Base-by-base conservation (phyloP, 1,284 basidiomycete genomes). In the Tremellales sp. region DNA sequence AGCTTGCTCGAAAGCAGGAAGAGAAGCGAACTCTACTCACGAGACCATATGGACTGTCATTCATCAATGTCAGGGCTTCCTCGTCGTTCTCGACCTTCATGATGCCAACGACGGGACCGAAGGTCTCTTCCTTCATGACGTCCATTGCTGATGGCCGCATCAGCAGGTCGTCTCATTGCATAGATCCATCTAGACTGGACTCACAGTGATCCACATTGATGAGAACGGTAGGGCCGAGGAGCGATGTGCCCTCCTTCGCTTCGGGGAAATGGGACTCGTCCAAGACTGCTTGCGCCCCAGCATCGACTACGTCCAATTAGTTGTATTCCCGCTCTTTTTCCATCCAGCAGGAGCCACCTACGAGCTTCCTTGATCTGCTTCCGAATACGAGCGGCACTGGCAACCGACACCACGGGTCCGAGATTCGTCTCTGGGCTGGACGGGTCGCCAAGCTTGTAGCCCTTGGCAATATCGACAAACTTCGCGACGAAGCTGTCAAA, bases 21-120 rank as follows among this genome's bases (percentile, higher is more conserved):
- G 27, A 19, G 27, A 6, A 8, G 7, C 6, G 6, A 7, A n/a
- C n/a, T 28, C 8, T 19, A 54, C 58, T 56, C 48, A 59, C 63
- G 41, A 97, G 77, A 12, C 93, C 93, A 66, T 93, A 97, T 1
- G 80, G 81, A n/a, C 91, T 95, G 71, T 97, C 91, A 71, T 97
- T 97, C 87, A 97, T 97, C 26, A 95, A 78, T 27, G 74, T 66
- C 47, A 97, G 75, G 0, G 92, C 92, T 68, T 94, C 89, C 41
- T 84, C 83, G 50, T 73, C 70, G 26, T 44, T 56, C 46, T 72
- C 70, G 1, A 86, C 87, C 77, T 89, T 91, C 74, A 89, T 86
- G 56, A 97, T 90, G 7, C 90, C 90, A 28, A 94, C 77, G 7
- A 92, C 80, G 1, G 93, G 93, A 0, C 93, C 93, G 56, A 93